These are phyloP conservation scores for Xylaria sp. DNA, from an alignment of 2,329 filamentous ascomycete genomes.

Conservation along the genomic window DNA sequence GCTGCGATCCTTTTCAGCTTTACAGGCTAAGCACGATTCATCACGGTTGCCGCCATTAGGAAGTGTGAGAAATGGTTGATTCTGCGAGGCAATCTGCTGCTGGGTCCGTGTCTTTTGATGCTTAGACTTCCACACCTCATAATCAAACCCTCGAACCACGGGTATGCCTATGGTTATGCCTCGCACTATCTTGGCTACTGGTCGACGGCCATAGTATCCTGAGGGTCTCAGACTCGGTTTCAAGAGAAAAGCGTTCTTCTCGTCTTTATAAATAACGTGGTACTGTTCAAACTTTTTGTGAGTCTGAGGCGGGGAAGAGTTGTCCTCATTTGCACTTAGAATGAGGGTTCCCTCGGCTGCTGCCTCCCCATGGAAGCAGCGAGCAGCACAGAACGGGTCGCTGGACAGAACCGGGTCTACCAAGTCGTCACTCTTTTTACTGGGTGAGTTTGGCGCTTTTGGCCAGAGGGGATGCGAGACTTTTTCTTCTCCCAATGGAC, in stretches of 20 bases:
- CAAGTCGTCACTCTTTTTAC: constrained; percentile 49
- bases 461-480: constrained; percentile 87
- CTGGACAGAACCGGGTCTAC: constrained; percentile 59
- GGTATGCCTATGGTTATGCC: constrained; percentile 84
- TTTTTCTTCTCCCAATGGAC: constrained; percentile 90
- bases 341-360: constrained; percentile 62
- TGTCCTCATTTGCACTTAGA: constrained; percentile 52
- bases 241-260: constrained; percentile 80
- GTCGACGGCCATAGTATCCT: constrained; percentile 82
- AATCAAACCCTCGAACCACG: constrained; percentile 90
- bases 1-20: constrained; percentile 70
- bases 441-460: constrained; percentile 57
- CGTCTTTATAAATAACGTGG: constrained; percentile 88
- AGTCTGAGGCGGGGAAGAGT: constrained; percentile 55
- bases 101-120: constrained; percentile 62
- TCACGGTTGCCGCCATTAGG: constrained; percentile 36
- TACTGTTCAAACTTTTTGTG: constrained; percentile 75
- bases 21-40: constrained; percentile 66
- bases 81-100: constrained; percentile 44
- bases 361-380: constrained; percentile 69
- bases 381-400: constrained; percentile 69
- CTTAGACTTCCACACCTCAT: constrained; percentile 77
- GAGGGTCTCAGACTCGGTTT: constrained; percentile 89
- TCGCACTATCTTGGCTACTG: constrained; percentile 85
- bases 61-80: constrained; percentile 47